Conservation (phyloP, 2,329 filamentous ascomycete species). For the Fusarium penzigii region DNA sequence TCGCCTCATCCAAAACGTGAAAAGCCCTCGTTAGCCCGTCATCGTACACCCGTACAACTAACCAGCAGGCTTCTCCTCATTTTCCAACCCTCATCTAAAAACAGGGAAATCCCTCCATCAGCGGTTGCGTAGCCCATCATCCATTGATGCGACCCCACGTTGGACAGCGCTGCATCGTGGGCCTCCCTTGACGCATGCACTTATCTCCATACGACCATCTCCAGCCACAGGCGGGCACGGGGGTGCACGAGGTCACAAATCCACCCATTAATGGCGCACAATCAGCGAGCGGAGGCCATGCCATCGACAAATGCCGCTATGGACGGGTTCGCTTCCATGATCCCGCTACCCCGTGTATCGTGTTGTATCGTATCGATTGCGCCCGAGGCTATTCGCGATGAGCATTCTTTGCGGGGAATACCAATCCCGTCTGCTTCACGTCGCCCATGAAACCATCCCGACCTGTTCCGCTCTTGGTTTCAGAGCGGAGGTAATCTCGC, state of each 20-base stretch:
- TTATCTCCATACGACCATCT: constrained; percentile 15
- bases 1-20: constrained; percentile 17
- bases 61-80: constrained; percentile 14
- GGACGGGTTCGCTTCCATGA: constrained; percentile 19
- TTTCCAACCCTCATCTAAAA: constrained; percentile 17
- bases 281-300: constrained; percentile 15
- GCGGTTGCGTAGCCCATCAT: constrained; percentile 24
- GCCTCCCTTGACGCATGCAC: constrained; percentile 18
- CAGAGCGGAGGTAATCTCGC: constrained; percentile 20
- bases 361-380: background rate
- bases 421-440: constrained; percentile 5
- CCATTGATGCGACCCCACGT: constrained; percentile 32
- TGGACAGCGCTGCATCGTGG: constrained; percentile 28
- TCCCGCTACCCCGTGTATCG: constrained; percentile 28
- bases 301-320: constrained; percentile 16
- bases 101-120: constrained; percentile 15
- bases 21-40: constrained; percentile 3
- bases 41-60: constrained; percentile 4
- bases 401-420: constrained; percentile 25
- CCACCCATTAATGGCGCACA: constrained; percentile 4
- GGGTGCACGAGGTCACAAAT: constrained; percentile 4
- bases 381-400: constrained; percentile 21
- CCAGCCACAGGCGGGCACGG: constrained; percentile 15
- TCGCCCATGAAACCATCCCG: constrained; percentile 14
- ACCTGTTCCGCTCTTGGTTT: constrained; percentile 27